Conservation (phyloP, 345 rosid species). For the Eucalyptus camaldulensis region DNA sequence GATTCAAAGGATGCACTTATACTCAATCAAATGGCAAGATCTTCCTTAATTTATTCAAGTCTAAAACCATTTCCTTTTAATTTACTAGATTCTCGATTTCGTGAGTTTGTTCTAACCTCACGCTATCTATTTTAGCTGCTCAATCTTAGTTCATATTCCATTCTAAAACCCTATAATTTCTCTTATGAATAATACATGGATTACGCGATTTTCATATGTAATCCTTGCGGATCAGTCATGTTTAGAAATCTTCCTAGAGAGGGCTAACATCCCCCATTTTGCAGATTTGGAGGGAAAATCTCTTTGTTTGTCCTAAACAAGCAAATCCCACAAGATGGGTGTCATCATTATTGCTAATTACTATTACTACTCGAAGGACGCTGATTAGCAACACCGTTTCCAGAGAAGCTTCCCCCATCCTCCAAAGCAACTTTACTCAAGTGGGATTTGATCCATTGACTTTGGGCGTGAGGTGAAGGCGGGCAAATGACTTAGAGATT, state of each 20-base stretch:
- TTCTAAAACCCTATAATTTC: not conserved
- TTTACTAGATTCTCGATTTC: not conserved
- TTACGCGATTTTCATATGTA: not conserved
- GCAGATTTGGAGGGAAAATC: not conserved
- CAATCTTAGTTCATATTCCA: not conserved
- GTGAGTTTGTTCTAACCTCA: not conserved
- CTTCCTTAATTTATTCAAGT: not conserved
- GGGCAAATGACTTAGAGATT: not conserved
- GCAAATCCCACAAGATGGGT: not conserved
- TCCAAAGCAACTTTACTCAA: not conserved
- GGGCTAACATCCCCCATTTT: not conserved
- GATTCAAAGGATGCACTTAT: not conserved
- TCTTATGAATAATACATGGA: not conserved
- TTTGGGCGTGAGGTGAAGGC: not conserved
- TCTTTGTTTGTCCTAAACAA: not conserved
- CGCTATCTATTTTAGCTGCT: not conserved
- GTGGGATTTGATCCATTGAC: not conserved
- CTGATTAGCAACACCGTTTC: not conserved
- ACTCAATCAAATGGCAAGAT: not conserved
- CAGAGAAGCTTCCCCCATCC: not conserved
- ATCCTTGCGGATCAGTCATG: fast-evolving
- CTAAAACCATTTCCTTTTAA: not conserved
- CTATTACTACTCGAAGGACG: not conserved
- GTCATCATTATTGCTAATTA: not conserved
- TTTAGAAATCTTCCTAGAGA: not conserved